Base-by-base conservation (phyloP, 495 filamentous ascomycete genomes). In the Aspergillus baeticus region DNA sequence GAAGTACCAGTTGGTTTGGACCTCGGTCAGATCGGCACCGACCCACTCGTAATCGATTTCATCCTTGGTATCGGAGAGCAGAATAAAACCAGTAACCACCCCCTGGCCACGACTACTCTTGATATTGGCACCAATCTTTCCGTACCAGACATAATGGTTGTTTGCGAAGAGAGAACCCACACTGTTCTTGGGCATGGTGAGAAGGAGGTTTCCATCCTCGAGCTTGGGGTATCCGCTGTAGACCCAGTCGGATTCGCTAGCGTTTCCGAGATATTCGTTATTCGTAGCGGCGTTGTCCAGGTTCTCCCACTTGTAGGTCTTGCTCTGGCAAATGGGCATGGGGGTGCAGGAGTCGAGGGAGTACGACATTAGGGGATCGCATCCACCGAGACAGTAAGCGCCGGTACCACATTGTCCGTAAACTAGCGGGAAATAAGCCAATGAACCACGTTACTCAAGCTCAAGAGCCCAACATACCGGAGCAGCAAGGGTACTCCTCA, bases 31-130 rank as follows among this genome's bases (percentile, higher is more conserved):
- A 61, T 97, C 89, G 43, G 81, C 80, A 53, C 94, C 94, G 51
- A 98, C 84, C 67, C 85, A 98, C 75, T 98, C 94, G 67, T 89
- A 97, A 71, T 98, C 94, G 65, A 98, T 96, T 70, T 98, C 94
- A 65, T 98, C 94, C 77, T 96, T 96, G 63, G 94, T 88, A 68
- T 98, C 94, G 31, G 86, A 88, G 63, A 97, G 81, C 60, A 98
- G 76, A 69, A 98, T 98, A 69, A 98, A 98, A 13, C 92, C 94
- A 18, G 92, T 91, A 5, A 98, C 91, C 31, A 98, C 94, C 77
- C 94, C 94, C 26, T 75, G 69, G 39, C 91, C 92, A 62, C 88
- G 84, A 55, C 87, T 88, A 6, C 90, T 92, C 82, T 92, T 96
- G 71, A 98, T 76, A 22, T 77, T 87, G 15, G 89, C 91, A 63